Conservation (phyloP, 2,329 filamentous ascomycete species). For the Neoscytalidium dimidiatum region DNA sequence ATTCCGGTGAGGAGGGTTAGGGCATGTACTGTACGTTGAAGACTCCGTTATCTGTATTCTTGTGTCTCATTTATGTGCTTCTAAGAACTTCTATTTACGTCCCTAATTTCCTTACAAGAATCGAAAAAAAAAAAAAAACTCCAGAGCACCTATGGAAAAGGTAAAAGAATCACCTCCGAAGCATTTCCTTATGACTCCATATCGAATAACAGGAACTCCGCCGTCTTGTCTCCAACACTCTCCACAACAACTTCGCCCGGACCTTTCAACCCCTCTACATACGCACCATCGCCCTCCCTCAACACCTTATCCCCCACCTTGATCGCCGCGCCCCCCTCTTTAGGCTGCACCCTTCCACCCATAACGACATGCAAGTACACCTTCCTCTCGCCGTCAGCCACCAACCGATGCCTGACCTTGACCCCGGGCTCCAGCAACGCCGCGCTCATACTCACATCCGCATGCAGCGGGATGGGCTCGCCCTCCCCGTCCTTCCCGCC, state of each 20-base stretch:
- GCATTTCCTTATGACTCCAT: slow-evolving; percentile 38
- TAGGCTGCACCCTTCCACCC: slow-evolving; percentile 56
- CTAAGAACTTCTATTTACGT: too few relatives aligned
- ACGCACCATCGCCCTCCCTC: slow-evolving; percentile 79
- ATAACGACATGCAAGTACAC: slow-evolving; percentile 81
- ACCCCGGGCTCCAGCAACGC: slow-evolving; percentile 68
- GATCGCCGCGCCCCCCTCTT: slow-evolving; percentile 72
- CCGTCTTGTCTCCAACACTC: slow-evolving; percentile 48
- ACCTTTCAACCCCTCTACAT: slow-evolving; percentile 58
- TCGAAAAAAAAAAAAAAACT: too few relatives aligned
- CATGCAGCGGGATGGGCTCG: slow-evolving; percentile 77
- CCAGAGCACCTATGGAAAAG: too few relatives aligned
- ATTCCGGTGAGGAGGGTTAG: too few relatives aligned
- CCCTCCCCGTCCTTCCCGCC: slow-evolving; percentile 69
- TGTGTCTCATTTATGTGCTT: too few relatives aligned
- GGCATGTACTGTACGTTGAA: too few relatives aligned
- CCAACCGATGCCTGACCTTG: slow-evolving; percentile 72
- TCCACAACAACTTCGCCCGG: slow-evolving; percentile 48
- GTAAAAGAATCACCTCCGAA: too few relatives aligned
- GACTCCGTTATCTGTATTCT: too few relatives aligned
- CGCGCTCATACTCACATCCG: slow-evolving; percentile 81
- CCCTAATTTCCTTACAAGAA: too few relatives aligned
- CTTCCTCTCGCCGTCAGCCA: slow-evolving; percentile 65
- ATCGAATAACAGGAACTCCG: slow-evolving; percentile 54
- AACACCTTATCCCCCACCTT: slow-evolving; percentile 67